phyloP scores from a whole-genome alignment of 768 basidiomycete genomes.

The Mycena indigotica region DNA sequence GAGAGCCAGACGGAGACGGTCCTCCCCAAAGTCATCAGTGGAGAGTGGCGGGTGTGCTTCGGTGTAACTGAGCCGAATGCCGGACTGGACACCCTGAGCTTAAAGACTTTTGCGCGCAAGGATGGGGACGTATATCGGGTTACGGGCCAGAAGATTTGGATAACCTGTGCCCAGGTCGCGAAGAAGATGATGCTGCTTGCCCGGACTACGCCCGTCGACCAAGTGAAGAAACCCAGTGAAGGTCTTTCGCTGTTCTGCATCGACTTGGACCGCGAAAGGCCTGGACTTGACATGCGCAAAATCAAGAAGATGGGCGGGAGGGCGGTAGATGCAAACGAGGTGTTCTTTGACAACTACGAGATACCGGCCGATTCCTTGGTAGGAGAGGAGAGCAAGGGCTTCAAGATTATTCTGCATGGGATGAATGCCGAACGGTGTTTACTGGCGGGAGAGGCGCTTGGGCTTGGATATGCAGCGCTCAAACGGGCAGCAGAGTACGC shows the following conservation, averaged over 20 bases:
- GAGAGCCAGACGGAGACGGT: conserved; percentile 5
- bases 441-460: conserved; percentile 23
- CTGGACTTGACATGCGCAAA: conserved; percentile 14
- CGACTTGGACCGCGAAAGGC: conserved; percentile 12
- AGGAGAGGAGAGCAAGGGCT: conserved; percentile 19
- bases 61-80: conserved; percentile 24
- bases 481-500: conserved; percentile 16
- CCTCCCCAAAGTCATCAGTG: conserved; percentile 15
- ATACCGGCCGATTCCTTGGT: conserved; percentile 13
- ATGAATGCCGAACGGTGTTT: conserved; percentile 25
- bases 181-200: conserved; percentile 23
- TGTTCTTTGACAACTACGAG: conserved; percentile 23
- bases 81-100: conserved; percentile 18
- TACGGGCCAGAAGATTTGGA: conserved; percentile 21
- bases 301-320: conserved; percentile 25
- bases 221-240: conserved; percentile 10
- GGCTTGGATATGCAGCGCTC: conserved; percentile 21
- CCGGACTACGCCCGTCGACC: conserved; percentile 16
- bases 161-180: conserved; percentile 18
- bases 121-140: conserved; percentile 10
- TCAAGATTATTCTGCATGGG: conserved; percentile 22
- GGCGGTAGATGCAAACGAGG: conserved; percentile 25
- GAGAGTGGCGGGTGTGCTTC: conserved; percentile 21
- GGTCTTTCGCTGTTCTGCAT: conserved; percentile 22
- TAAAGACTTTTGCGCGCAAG: conserved; percentile 11